Percentiles rank a stretch among this genome's conserved stretches.
phyloP scores from a whole-genome alignment of 2,329 filamentous ascomycete species.

The Stachybotrys chlorohalonatus region DNA sequence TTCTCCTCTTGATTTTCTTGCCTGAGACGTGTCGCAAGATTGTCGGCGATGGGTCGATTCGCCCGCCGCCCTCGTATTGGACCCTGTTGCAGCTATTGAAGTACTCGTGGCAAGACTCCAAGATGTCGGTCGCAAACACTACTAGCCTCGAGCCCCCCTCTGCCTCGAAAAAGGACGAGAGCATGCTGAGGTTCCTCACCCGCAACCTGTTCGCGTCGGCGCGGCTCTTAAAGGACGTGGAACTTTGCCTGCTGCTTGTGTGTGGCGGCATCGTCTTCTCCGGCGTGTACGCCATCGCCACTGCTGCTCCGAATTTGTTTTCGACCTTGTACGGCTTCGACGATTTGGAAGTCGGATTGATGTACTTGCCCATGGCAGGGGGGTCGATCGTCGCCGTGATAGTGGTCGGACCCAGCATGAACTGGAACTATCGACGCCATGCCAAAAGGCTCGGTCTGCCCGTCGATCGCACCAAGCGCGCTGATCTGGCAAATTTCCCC shows the following conservation, averaged over 20 bases:
- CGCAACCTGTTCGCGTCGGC: not conserved
- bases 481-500: conserved; percentile 30
- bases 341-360: not conserved
- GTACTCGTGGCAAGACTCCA: not conserved
- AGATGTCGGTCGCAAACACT: not conserved
- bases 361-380: not conserved
- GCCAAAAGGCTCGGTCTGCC: conserved; percentile 37
- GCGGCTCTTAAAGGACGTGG: not conserved
- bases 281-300: not conserved
- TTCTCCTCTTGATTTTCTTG: not conserved
- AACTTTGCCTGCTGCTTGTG: not conserved
- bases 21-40: conserved; percentile 8
- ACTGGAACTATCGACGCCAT: conserved; percentile 53
- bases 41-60: conserved; percentile 7
- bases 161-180: no score
- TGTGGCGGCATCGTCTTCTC: not conserved
- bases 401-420: conserved; percentile 40
- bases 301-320: not conserved
- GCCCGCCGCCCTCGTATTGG: not conserved
- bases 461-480: conserved; percentile 36
- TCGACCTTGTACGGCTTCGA: not conserved
- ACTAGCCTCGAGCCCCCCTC: not conserved
- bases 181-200: not conserved
- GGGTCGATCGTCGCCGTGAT: not conserved
- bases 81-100: not conserved